Conservation (phyloP, 2,329 filamentous ascomycete genomes). For the Hymenoscyphus repandus region DNA sequence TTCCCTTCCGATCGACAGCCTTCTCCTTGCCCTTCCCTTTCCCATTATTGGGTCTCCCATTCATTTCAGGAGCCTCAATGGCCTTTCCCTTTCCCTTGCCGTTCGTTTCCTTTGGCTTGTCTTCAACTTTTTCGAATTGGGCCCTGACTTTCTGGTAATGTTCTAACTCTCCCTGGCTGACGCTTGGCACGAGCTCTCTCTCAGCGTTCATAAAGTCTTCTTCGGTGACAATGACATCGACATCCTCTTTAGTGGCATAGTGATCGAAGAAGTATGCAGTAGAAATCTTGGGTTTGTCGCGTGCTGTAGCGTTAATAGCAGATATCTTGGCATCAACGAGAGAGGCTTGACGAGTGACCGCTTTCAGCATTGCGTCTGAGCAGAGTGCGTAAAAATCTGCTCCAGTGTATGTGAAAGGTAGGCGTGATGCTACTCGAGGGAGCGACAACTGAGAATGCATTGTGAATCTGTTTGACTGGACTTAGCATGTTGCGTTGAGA, state of each 20-base stretch:
- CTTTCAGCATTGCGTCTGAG: conserved; percentile 98
- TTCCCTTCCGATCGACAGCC: conserved; percentile 14
- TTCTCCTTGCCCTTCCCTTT: conserved; percentile 22
- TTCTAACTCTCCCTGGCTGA: conserved; percentile 83
- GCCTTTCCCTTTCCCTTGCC: conserved; percentile 14
- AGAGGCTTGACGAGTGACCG: conserved; percentile 83
- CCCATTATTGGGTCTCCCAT: conserved; percentile 8
- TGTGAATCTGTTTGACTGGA: conserved; percentile 62
- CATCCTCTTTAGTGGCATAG: conserved; percentile 73
- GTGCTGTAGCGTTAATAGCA: conserved; percentile 52
- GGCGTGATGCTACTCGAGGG: conserved; percentile 61
- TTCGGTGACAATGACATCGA: conserved; percentile 82
- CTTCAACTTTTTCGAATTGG: conserved; percentile 66
- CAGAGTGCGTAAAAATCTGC: conserved; percentile 96
- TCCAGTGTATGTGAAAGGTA: conserved; percentile 95
- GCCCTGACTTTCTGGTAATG: conserved; percentile 84
- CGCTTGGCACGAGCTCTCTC: conserved; percentile 82
- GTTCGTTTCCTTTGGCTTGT: conserved; percentile 30
- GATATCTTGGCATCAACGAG: conserved; percentile 80
- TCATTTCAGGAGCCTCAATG: not conserved
- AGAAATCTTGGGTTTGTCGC: conserved; percentile 44
- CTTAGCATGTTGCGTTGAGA: not conserved
- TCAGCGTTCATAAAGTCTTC: conserved; percentile 81
- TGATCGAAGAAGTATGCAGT: conserved; percentile 97
- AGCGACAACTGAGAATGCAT: conserved; percentile 77